These are phyloP conservation scores for Geotrichum histeridarum DNA, from an alignment of 1,139 yeast species.

Conservation along the genomic window DNA sequence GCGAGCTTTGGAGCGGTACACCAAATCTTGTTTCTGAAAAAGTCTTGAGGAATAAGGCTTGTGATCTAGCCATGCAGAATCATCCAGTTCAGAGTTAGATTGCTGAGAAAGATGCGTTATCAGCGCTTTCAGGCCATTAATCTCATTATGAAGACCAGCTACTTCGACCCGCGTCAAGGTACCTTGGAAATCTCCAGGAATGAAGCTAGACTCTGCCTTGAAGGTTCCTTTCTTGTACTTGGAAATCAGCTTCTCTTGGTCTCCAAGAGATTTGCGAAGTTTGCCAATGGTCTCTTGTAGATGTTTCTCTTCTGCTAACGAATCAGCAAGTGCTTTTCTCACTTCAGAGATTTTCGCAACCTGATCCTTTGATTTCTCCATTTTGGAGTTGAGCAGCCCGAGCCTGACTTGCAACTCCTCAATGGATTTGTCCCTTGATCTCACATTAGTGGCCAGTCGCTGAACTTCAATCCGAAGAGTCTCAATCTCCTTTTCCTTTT, in stretches of 20 bases:
- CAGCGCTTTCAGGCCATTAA: conserved; percentile 21
- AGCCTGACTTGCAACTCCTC: conserved; percentile 46
- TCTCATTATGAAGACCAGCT: conserved; percentile 23
- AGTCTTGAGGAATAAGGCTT: background rate
- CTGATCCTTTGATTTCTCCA: conserved; percentile 38
- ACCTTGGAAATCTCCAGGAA: conserved; percentile 12
- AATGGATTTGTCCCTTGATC: conserved; percentile 39
- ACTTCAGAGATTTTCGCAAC: conserved; percentile 36
- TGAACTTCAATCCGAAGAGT: conserved; percentile 27
- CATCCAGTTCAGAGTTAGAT: background rate
- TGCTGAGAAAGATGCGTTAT: conserved; percentile 20
- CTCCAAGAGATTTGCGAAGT: conserved; percentile 32
- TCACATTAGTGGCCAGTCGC: conserved; percentile 26
- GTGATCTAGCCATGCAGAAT: conserved; percentile 10
- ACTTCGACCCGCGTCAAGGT: conserved; percentile 20
- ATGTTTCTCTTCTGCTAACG: conserved; percentile 31
- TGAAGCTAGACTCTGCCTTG: conserved; percentile 4
- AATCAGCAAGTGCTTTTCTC: conserved; percentile 26
- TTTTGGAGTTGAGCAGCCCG: conserved; percentile 42
- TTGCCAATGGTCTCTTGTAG: conserved; percentile 25
- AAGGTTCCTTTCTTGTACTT: conserved; percentile 19
- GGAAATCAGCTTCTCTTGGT: conserved; percentile 32
- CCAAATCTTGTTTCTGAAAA: conserved; percentile 15
- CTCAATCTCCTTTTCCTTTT: conserved; percentile 26
- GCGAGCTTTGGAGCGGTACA: conserved; percentile 8